These are phyloP conservation scores for Ganoderma leucocontextum DNA, from an alignment of 1,284 basidiomycete genomes.

Conservation along the genomic window DNA sequence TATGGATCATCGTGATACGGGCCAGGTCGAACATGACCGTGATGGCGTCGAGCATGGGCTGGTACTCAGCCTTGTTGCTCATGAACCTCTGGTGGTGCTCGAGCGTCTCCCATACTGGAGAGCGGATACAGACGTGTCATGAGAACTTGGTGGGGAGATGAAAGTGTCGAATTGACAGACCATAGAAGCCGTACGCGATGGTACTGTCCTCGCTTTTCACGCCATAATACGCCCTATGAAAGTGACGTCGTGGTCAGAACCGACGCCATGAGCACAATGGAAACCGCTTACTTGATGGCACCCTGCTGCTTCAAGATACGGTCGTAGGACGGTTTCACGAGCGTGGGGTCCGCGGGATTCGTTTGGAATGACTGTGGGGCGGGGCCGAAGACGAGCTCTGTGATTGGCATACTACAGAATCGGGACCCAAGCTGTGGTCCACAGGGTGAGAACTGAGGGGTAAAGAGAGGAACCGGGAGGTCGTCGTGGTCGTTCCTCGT, in stretches of 20 bases:
- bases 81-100: constrained; percentile 32
- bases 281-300: constrained; percentile 28
- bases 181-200: constrained; percentile 30
- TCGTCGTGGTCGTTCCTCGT: neutral
- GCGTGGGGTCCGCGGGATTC: constrained; percentile 20
- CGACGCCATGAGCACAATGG: neutral
- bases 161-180: constrained; percentile 12
- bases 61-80: constrained; percentile 30
- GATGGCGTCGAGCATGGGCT: constrained; percentile 19
- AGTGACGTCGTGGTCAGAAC: neutral
- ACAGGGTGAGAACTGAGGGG: neutral
- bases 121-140: neutral
- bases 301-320: constrained; percentile 33
- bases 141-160: neutral
- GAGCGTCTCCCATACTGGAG: constrained; percentile 15
- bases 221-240: constrained; percentile 32
- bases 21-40: constrained; percentile 17
- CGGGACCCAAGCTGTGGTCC: neutral
- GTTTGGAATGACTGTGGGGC: constrained; percentile 20
- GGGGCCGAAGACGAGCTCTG: constrained; percentile 26
- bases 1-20: constrained; percentile 27
- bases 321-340: constrained; percentile 19
- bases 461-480: constrained; percentile 7
- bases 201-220: constrained; percentile 33
- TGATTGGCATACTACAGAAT: constrained; percentile 16